Evolutionary conservation across 2,329 filamentous ascomycete species (phyloP).

Genomic region (Fusarium pseudoanthophilum): DNA sequence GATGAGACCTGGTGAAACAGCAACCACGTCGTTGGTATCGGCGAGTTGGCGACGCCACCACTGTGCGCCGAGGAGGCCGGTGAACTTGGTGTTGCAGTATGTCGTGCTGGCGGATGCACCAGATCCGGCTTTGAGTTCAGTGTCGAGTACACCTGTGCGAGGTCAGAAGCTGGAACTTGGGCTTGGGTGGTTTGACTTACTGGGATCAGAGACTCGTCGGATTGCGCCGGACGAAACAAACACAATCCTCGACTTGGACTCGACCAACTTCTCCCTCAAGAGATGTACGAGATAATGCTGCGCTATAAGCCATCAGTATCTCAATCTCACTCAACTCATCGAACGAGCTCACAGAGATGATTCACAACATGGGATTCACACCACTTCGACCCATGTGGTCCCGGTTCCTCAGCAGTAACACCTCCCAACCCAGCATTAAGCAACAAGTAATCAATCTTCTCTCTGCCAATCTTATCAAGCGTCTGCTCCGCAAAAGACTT

Average conservation of each 20-base stretch:
- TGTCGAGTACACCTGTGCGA: conserved; percentile 49
- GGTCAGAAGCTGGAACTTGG: background rate
- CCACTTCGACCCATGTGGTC: conserved; percentile 59
- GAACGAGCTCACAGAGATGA: conserved; percentile 62
- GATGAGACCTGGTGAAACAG: conserved; percentile 64
- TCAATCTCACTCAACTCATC: too few species aligned
- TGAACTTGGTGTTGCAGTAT: conserved; percentile 61
- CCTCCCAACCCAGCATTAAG: too few species aligned
- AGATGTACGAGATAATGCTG: conserved; percentile 65
- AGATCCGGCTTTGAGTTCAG: conserved; percentile 54
- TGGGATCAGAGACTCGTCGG: conserved; percentile 52
- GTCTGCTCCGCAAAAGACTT: conserved; percentile 30
- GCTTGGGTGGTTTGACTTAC: conserved; percentile 38
- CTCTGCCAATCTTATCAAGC: too few species aligned
- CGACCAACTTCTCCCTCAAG: conserved; percentile 58
- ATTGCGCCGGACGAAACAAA: conserved; percentile 63
- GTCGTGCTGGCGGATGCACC: conserved; percentile 44
- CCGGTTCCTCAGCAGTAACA: background rate
- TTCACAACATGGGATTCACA: conserved; percentile 63
- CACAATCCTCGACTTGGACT: conserved; percentile 59
- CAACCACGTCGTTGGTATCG: conserved; percentile 58
- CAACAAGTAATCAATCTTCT: too few species aligned
- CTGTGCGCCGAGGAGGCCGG: conserved; percentile 61
- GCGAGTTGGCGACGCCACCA: conserved; percentile 66
- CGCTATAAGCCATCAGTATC: conserved; percentile 49